Percentiles rank a stretch among this genome's conserved stretches.
Conservation (phyloP, 306 rosid genomes). For the Amphicarpaea edgeworthii region DNA sequence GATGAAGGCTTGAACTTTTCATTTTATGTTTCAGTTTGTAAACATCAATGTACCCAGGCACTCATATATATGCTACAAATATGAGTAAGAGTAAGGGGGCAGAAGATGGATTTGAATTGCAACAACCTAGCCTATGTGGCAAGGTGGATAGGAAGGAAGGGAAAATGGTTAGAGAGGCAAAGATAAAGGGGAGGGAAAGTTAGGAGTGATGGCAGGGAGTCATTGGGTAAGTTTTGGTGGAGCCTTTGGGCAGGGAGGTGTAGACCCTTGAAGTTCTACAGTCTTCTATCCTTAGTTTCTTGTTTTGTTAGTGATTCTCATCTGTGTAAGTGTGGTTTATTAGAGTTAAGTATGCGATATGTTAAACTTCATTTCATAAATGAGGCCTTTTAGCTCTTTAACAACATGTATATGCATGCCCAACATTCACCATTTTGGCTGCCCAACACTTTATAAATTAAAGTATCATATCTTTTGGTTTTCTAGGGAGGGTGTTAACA, state of each 20-base stretch:
- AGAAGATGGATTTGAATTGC: neutral
- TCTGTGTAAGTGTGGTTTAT: neutral
- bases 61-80: slow-evolving; percentile 2
- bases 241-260: neutral
- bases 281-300: neutral
- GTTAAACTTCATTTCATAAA: neutral
- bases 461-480: slow-evolving; percentile 1
- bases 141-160: neutral
- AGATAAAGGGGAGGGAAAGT: neutral
- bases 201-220: neutral
- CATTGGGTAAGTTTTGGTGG: neutral
- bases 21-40: neutral
- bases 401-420: neutral
- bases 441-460: slow-evolving; percentile 5
- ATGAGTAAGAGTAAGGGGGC: neutral
- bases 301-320: slow-evolving; percentile 1
- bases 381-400: slow-evolving; percentile 8
- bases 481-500: slow-evolving; percentile 16
- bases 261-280: neutral
- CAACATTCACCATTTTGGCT: slow-evolving; percentile 4
- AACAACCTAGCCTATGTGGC: neutral
- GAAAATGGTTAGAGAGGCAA: slow-evolving; percentile 8
- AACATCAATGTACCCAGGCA: neutral
- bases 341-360: slow-evolving; percentile 5
- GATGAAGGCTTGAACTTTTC: slow-evolving; percentile 23